These are phyloP conservation scores for Fusarium subglutinans DNA, from an alignment of 2,329 filamentous ascomycete genomes.

Conservation along the genomic window DNA sequence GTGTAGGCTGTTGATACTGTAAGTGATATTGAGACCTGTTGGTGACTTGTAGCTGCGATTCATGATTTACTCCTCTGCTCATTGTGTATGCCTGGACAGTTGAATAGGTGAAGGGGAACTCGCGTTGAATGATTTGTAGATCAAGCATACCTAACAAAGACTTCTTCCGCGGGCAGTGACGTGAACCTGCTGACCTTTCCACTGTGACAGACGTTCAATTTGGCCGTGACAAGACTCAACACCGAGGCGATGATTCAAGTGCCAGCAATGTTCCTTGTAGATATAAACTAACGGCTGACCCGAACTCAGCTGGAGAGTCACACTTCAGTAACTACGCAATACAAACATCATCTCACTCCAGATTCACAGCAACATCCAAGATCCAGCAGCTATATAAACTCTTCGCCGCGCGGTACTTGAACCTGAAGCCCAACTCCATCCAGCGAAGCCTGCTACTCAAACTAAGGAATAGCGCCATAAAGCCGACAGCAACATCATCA, in stretches of 20 bases:
- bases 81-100: accelerated
- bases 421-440: not conserved
- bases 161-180: not conserved
- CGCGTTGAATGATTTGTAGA: accelerated
- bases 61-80: accelerated
- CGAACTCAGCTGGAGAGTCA: not conserved
- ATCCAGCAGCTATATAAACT: not conserved
- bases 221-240: too few relatives aligned
- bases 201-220: too few relatives aligned
- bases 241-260: accelerated
- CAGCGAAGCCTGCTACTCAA: accelerated
- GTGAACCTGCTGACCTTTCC: accelerated
- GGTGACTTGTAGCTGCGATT: accelerated
- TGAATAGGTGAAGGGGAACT: accelerated
- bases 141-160: not conserved
- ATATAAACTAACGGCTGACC: accelerated
- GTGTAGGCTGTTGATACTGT: accelerated
- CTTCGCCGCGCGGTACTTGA: not conserved
- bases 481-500: too few relatives aligned
- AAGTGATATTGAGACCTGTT: accelerated
- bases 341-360: not conserved
- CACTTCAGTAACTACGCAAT: not conserved
- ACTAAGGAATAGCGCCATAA: not conserved
- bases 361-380: not conserved
- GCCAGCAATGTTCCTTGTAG: accelerated